These are phyloP conservation scores for Karstenula rhodostoma DNA, from an alignment of 2,329 filamentous ascomycete genomes.

Conservation along the genomic window DNA sequence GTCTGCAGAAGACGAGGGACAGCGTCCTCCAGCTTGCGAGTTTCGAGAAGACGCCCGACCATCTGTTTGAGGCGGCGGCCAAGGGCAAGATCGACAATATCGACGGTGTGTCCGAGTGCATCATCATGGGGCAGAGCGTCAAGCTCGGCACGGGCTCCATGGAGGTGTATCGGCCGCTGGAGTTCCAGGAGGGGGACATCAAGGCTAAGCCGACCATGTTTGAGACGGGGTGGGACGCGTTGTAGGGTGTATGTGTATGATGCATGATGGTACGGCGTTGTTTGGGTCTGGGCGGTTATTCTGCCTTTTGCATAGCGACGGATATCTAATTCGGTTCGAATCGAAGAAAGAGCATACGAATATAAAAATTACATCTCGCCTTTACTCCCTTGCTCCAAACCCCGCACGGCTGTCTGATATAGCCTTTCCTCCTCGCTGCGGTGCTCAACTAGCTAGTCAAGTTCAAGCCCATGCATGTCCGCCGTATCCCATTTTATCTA, in stretches of 20 bases:
- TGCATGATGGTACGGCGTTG: slow-evolving; percentile 12
- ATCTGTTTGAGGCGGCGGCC: slow-evolving; percentile 92
- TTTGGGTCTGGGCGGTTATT: not conserved
- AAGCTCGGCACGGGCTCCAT: slow-evolving; percentile 89
- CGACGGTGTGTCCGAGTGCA: slow-evolving; percentile 93
- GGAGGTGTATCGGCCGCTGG: slow-evolving; percentile 80
- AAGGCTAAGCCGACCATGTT: slow-evolving; percentile 43
- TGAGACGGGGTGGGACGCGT: slow-evolving; percentile 47
- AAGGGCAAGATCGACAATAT: slow-evolving; percentile 92
- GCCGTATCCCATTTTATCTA: too few species aligned
- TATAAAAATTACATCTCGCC: not conserved
- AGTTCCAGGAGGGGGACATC: slow-evolving; percentile 32
- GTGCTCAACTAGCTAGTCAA: too few species aligned
- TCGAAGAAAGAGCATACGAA: not conserved
- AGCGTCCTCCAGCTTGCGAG: slow-evolving; percentile 91
- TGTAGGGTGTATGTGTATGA: slow-evolving; percentile 22
- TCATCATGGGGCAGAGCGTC: slow-evolving; percentile 98
- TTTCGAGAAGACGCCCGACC: slow-evolving; percentile 98
- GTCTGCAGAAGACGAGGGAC: slow-evolving; percentile 95
- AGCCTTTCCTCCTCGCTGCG: too few species aligned
- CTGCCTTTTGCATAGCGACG: slow-evolving; percentile 10
- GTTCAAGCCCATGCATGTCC: too few species aligned
- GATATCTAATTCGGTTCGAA: not conserved
- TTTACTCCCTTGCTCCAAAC: too few species aligned
- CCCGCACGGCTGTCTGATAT: too few species aligned